Evolutionary conservation across 805 yeast genomes (phyloP), one percentile per base, ranked within the genome.

Genomic region (Yamadazyma endophytica): DNA sequence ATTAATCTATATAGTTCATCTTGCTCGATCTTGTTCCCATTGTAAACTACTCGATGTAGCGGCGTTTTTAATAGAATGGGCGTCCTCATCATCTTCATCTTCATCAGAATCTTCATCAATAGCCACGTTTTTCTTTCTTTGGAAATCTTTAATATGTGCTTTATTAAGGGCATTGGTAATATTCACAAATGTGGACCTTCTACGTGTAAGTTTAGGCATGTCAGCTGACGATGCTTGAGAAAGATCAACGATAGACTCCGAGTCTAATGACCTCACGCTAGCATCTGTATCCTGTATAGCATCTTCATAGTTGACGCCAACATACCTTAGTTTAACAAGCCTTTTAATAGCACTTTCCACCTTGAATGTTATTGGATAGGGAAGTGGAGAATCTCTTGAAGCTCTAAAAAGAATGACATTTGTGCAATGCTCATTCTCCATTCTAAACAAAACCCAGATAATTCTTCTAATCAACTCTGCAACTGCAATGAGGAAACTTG

Each of bases 371-470:
- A 64, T 53, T 2, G 77, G 74, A 41, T 87, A 90, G 0, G 98
- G 98, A 32, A 90, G 60, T 2, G 90, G 85, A 7, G 86, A 64
- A 39, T 90, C 96, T 36, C 94, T 76, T 7, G 94, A 80, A 0
- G 97, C 97, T 42, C 95, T 72, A 56, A 80, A 84, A 26, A 87
- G 61, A 33, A 77, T 78, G 8, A 88, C 95, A 52, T 90, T 90
- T 1, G 97, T 79, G 28, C 89, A 81, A 56, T 92, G 98, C 56
- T 92, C 97, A 57, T 92, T 92, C 47, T 92, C 98, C 73, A 92
- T 82, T 61, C 98, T 79, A 64, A 92, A 82, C 29, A 84, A 74
- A 6, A 87, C 69, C 98, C 98, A 92, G 9, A 90, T 62, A 44
- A 86, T 82, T 50, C 98, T 70, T 52, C 98, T 72, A 2, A 83